Conservation (phyloP, 345 rosid species). For the Crucihimalaya himalaica region DNA sequence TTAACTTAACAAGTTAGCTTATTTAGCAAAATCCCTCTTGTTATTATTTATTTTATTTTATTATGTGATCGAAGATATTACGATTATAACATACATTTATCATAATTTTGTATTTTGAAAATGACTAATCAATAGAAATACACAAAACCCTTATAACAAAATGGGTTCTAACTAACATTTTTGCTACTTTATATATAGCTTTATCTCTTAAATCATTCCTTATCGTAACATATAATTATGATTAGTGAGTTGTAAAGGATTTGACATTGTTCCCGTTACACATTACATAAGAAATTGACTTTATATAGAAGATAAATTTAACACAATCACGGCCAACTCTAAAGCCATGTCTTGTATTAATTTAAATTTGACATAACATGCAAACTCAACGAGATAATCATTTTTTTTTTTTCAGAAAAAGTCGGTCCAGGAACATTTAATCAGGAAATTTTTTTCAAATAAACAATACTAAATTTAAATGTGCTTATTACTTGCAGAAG, state of each 20-base stretch:
- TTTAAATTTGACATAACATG: slow-evolving; percentile 42
- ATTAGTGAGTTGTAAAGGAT: slow-evolving; percentile 34
- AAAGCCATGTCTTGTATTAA: slow-evolving; percentile 27
- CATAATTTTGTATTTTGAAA: not conserved
- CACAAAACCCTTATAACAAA: not conserved
- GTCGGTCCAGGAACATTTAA: slow-evolving; percentile 44
- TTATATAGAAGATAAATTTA: slow-evolving; percentile 23
- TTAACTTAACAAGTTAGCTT: not conserved
- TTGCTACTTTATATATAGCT: not conserved
- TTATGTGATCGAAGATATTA: not conserved
- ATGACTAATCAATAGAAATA: not conserved
- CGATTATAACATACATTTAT: not conserved
- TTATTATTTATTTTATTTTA: not conserved
- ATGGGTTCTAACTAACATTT: too few species aligned
- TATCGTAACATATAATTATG: slow-evolving; percentile 15
- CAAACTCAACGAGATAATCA: slow-evolving; percentile 37
- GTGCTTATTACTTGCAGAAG: slow-evolving; percentile 13
- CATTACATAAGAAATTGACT: slow-evolving; percentile 28
- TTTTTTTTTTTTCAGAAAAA: not conserved
- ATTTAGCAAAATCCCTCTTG: not conserved
- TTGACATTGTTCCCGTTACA: slow-evolving; percentile 33
- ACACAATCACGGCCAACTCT: slow-evolving; percentile 33
- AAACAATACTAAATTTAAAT: slow-evolving; percentile 10
- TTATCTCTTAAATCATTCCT: not conserved
- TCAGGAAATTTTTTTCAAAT: slow-evolving; percentile 8